These are phyloP conservation scores for Dryas drummondii DNA, from an alignment of 306 rosid species.

Conservation along the genomic window DNA sequence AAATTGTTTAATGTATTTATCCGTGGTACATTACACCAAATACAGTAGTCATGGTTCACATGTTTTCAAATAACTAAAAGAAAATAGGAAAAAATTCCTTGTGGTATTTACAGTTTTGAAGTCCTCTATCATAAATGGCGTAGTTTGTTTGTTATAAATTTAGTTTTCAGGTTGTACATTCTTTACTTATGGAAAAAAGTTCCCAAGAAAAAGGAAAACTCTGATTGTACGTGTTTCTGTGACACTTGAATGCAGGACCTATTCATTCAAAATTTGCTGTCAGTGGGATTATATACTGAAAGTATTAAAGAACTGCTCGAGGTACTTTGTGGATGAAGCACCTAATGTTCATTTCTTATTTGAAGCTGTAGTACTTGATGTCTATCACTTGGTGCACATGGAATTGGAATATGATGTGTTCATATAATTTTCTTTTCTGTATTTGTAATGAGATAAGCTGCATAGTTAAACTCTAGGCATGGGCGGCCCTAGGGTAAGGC, in stretches of 20 bases:
- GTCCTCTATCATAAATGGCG: background rate
- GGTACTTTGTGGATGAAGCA: constrained; percentile 49
- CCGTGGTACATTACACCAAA: background rate
- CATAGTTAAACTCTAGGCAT: background rate
- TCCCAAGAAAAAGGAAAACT: background rate
- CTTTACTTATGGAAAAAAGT: background rate
- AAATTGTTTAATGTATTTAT: background rate
- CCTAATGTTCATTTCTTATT: constrained; percentile 18
- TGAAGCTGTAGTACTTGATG: constrained; percentile 20
- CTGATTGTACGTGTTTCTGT: constrained; percentile 32
- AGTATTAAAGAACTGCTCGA: constrained; percentile 59
- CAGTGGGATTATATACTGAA: constrained; percentile 61
- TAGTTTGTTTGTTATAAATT: background rate
- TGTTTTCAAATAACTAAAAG: background rate
- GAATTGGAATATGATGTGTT: background rate
- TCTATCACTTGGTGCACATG: constrained; percentile 21
- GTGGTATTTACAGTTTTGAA: background rate
- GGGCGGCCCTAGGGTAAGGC: background rate
- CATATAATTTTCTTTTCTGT: background rate
- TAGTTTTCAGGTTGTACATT: background rate
- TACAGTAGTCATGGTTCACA: background rate
- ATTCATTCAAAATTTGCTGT: constrained; percentile 77
- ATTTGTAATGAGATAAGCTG: background rate
- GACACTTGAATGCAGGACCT: constrained; percentile 63
- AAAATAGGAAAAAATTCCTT: background rate